Evolutionary conservation across 108 stramenopile species (phyloP), one percentile per base, ranked within the genome.

Genomic region (Mediolabrus comicus): DNA sequence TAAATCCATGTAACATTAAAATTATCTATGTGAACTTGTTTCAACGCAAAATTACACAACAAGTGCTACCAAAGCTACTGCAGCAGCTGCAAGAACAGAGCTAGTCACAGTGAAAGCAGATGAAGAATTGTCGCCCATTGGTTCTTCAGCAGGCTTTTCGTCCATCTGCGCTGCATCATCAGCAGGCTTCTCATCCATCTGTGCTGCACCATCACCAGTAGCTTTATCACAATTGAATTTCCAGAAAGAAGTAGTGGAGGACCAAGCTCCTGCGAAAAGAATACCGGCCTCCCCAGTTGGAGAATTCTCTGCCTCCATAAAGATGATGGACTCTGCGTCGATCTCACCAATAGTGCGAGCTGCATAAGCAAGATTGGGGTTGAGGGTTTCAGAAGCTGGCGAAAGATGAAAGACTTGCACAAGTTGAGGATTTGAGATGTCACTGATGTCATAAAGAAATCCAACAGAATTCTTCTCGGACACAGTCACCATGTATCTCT

Each of bases 241-340:
- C 65, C 70, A 84, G 32, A 65, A 73, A 10, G 75, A 77, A 6
- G 71, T 59, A 10, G 71, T 77, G 26, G 59, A 32, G 16, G 62
- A 60, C 51, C 56, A 71, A 5, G 84, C 84, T 10, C 84, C 81
- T 14, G 41, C 84, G 67, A 84, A 78, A 2, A 84, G 5, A 27
- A 79, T 75, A 14, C 62, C 80, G 34, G 84, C 56, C n/a, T 72
- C 67, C 10, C 84, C 84, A 26, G 80, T 61, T 16, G 84, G 84
- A 36, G 43, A 52, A 14, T 74, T 38, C 12, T 56, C 67, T 33
- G 29, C 63, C 1, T 59, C 29, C n/a, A 79, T n/a, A 36, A 84
- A 84, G 43, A 75, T 24, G 29, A 71, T 75, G 24, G 61, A 51
- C 43, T 84, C 84, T 1, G 81, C 35, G 60, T 84, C 81, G 34